A percentile compares a stretch with the other conserved stretches of the same genome.
Evolutionary conservation across 441 rosid species (phyloP).

Genomic region (Hura crepitans): DNA sequence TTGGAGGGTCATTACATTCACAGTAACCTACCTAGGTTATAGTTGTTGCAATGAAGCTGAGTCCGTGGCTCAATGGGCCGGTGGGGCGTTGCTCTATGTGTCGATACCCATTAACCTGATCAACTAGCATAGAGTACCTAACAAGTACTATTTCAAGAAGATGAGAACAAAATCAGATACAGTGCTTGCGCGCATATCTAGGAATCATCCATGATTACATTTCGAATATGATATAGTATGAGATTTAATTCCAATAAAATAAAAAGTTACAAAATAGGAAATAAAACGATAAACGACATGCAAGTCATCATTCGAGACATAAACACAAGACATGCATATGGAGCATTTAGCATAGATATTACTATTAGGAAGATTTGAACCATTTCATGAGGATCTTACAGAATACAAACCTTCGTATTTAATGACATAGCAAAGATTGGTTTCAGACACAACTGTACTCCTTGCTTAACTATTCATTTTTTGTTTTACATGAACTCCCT

Average conservation of each 20-base stretch:
- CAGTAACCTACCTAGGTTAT: conserved; percentile 44
- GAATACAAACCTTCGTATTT: conserved; percentile 26
- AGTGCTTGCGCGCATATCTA: conserved; percentile 30
- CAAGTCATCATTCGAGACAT: conserved; percentile 28
- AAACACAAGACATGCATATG: conserved; percentile 33
- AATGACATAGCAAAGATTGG: conserved; percentile 39
- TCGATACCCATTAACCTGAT: conserved; percentile 32
- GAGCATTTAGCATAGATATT: conserved; percentile 48
- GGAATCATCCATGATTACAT: conserved; percentile 16
- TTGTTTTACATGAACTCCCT: conserved; percentile 15
- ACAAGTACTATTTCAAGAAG: conserved; percentile 11
- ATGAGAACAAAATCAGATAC: conserved; percentile 18
- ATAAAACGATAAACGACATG: conserved; percentile 19
- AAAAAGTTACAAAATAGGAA: background rate
- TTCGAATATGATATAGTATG: conserved; percentile 41
- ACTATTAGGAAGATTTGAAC: conserved; percentile 25
- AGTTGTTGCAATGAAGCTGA: conserved; percentile 27
- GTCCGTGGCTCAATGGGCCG: conserved; percentile 70
- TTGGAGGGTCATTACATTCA: conserved; percentile 28
- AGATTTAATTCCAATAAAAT: conserved; percentile 28
- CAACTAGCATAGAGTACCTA: conserved; percentile 19
- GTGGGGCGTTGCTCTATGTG: conserved; percentile 53
- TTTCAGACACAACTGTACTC: conserved; percentile 34
- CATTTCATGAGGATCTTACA: conserved; percentile 29
- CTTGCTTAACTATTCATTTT: conserved; percentile 49